Conservation (phyloP, 1,284 basidiomycete species). For the Tylopilus sp. region DNA sequence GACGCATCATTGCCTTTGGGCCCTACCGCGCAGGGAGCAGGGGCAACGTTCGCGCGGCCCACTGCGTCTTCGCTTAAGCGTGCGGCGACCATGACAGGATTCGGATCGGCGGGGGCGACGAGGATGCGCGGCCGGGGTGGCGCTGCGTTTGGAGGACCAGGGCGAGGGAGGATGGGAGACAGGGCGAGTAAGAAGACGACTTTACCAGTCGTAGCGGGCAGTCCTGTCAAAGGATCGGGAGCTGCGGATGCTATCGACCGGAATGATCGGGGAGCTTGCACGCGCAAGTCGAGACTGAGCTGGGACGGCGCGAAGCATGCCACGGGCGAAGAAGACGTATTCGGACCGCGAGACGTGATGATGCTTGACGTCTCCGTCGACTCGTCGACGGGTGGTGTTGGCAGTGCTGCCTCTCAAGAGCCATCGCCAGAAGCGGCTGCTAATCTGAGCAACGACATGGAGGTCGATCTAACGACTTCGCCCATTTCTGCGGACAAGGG, state of each 20-base stretch:
- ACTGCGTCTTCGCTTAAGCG: slow-evolving; percentile 34
- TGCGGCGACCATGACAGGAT: slow-evolving; percentile 16
- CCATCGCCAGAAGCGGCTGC: not conserved
- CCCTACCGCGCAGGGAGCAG: slow-evolving; percentile 1
- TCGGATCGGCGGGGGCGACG: slow-evolving; percentile 2
- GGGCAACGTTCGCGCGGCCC: slow-evolving; percentile 26
- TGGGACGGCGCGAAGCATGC: slow-evolving; percentile 6
- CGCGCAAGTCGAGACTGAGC: slow-evolving; percentile 1
- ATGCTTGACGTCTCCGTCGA: slow-evolving; percentile 1
- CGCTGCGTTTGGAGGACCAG: slow-evolving; percentile 5
- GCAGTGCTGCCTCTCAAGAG: slow-evolving; percentile 1
- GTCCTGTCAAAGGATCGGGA: slow-evolving; percentile 48
- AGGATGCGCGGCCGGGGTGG: slow-evolving; percentile 6
- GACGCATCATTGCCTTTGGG: slow-evolving; percentile 16
- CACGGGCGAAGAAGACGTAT: slow-evolving; percentile 35
- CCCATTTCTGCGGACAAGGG: slow-evolving; percentile 29
- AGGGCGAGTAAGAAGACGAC: slow-evolving; percentile 63
- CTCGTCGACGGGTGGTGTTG: not conserved
- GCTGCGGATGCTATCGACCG: slow-evolving; percentile 2
- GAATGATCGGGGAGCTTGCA: not conserved
- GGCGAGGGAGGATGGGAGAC: slow-evolving; percentile 32
- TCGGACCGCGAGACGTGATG: slow-evolving; percentile 9
- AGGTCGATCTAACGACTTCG: slow-evolving; percentile 17
- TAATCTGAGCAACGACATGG: not conserved
- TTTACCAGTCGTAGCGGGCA: slow-evolving; percentile 55